phyloP scores from a whole-genome alignment of 768 basidiomycete genomes.

The Podaxis sp. region DNA sequence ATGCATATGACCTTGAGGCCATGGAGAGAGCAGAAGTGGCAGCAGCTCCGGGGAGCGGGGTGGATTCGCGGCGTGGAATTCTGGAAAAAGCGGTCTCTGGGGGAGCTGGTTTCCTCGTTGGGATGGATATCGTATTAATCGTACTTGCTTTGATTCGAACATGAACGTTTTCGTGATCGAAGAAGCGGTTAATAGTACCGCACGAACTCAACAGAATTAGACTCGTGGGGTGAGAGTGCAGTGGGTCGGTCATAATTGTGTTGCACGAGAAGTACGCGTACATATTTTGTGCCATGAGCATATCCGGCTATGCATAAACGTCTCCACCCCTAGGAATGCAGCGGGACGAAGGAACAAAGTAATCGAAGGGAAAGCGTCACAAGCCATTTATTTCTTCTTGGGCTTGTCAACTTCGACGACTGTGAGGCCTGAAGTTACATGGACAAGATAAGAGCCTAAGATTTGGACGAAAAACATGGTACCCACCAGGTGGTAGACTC shows the following conservation, averaged over 20 bases:
- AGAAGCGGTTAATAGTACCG: background rate
- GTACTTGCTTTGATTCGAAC: conserved; percentile 6
- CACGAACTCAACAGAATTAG: background rate
- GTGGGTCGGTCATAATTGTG: conserved; percentile 2
- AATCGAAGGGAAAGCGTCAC: conserved; percentile 12
- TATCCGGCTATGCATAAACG: conserved; percentile 19
- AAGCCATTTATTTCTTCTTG: conserved; percentile 70
- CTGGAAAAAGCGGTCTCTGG: conserved; percentile 22
- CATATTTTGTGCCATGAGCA: conserved; percentile 7
- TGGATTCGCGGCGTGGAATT: conserved; percentile 2
- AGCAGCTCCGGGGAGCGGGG: conserved; percentile 15
- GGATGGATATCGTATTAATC: conserved; percentile 9
- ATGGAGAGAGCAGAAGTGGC: conserved; percentile 21
- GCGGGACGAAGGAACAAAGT: conserved; percentile 14
- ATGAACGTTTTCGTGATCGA: background rate
- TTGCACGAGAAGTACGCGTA: conserved; percentile 9
- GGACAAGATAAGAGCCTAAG: background rate
- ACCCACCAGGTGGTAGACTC: conserved; percentile 90
- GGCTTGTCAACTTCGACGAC: conserved; percentile 72
- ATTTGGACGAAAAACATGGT: background rate
- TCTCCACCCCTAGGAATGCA: background rate
- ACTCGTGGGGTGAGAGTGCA: background rate
- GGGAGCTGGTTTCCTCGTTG: conserved; percentile 23
- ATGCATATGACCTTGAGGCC: conserved; percentile 33
- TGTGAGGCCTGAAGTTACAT: conserved; percentile 51